Percentiles rank a stretch among this genome's conserved stretches.
Evolutionary conservation across 164 flowering plant species (phyloP).

Genomic region (Nelumbo lutea): DNA sequence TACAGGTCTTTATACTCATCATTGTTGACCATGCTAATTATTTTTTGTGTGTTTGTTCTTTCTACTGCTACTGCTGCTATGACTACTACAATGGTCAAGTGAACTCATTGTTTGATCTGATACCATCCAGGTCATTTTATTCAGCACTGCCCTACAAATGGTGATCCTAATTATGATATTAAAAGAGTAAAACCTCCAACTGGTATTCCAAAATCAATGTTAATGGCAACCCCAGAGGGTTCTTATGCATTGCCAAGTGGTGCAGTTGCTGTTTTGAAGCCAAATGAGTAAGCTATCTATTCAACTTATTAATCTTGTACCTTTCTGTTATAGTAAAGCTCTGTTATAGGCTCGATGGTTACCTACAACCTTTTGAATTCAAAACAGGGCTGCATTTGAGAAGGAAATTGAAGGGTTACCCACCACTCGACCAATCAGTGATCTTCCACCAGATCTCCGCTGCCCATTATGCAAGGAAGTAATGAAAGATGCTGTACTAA

Average conservation of each 20-base stretch:
- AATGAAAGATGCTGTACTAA: constrained; percentile 95
- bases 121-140: constrained; percentile 75
- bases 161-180: constrained; percentile 85
- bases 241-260: constrained; percentile 96
- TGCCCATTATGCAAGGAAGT: constrained; percentile 95
- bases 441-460: constrained; percentile 87
- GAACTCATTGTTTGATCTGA: background rate
- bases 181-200: constrained; percentile 88
- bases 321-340: background rate
- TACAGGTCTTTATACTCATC: no score
- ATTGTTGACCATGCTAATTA: background rate
- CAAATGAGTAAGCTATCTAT: constrained; percentile 72
- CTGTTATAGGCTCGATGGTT: background rate
- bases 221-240: constrained; percentile 85
- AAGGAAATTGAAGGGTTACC: constrained; percentile 93
- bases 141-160: constrained; percentile 98
- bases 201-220: constrained; percentile 96
- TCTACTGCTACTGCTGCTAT: no score
- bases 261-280: constrained; percentile 74
- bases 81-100: no score
- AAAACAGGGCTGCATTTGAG: constrained; percentile 92
- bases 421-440: constrained; percentile 64
- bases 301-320: background rate
- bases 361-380: background rate
- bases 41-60: background rate